Base-by-base conservation (phyloP, 2,329 filamentous ascomycete species). In the Lizonia empirigonia region DNA sequence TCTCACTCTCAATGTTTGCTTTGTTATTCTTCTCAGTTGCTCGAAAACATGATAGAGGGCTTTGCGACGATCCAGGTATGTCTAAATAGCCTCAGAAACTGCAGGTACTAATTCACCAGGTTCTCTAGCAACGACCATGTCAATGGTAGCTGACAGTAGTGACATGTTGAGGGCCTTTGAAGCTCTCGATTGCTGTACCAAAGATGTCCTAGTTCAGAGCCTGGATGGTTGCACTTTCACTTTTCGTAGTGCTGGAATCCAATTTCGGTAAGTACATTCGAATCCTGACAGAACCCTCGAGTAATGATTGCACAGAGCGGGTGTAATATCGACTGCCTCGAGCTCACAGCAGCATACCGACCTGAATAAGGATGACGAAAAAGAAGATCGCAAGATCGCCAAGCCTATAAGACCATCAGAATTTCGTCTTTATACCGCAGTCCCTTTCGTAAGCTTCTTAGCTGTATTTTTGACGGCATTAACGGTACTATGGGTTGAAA, bases 51-150 rank as follows among this genome's bases (percentile, higher is more conserved):
- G 8, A 6, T 4, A 15, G n/a, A n/a, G n/a, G n/a, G 7, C 26
- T 41, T 4, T 15, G 10, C 5, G 38, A 41, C 15, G 38, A 41
- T 30, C 38, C 38, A 19, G 38, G 38, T 41, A 41, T n/a, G 38
- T 23, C n/a, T n/a, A n/a, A n/a, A n/a, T n/a, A n/a, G n/a, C n/a
- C n/a, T n/a, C n/a, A n/a, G n/a, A n/a, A n/a, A n/a, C n/a, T n/a
- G n/a, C n/a, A n/a, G n/a, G n/a, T n/a, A n/a, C n/a, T n/a, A n/a
- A n/a, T n/a, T n/a, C n/a, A n/a, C n/a, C n/a, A 6, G 64, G 58
- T 18, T 70, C 67, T 3, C 55, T 76, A 7, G 63, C 64, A 1
- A 56, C 64, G 5, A 10, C 70, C 2, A 75, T 75, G 71, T 50
- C 58, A 0, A 20, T 74, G 0, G 56, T 64, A 1, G 63, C 65